Base-by-base conservation (phyloP, 768 basidiomycete genomes). In the Sporobolomyces roseus region DNA sequence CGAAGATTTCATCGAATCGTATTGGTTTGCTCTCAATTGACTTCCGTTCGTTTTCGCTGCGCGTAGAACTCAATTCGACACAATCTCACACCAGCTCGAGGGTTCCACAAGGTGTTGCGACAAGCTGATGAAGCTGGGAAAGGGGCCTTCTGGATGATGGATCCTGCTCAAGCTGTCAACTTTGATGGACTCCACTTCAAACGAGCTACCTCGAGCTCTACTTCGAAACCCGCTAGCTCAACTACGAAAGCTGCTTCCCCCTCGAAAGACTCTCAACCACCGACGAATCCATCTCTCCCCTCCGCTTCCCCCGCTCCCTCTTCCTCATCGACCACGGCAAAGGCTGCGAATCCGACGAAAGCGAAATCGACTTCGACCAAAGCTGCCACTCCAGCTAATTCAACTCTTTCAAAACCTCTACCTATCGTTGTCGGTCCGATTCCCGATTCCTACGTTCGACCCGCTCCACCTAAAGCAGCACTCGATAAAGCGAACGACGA, bases 111-210 rank as follows among this genome's bases (percentile, higher is more conserved):
- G 79, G 51, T 73, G 30, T 10, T 49, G 2, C 59, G 90, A 35
- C 88, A 86, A 69, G 85, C 86, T 9, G 89, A 91, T 66, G 90
- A 81, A 43, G 78, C 79, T 48, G 78, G 90, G 13, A 96, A 94
- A 78, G 93, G 93, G 2, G 91, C 87, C 72, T 91, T 92, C 71
- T 97, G 93, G 93, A 88, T 88, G 25, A 82, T 96, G 36, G 93
- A 94, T 75, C 86, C 88, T 50, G 83, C 76, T 13, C 78, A 81
- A 65, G 76, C 78, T 9, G 72, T 75, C 21, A 70, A 77, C 49
- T 80, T 80, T 49, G 79, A 79, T 53, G 75, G 75, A 3, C 51
- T 64, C 33, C 45, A 69, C 68, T 73, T 66, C 27, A 64, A 65
- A 60, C 49, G 27, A 36, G 13, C 32, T 16, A 25, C 14, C 6